Evolutionary conservation across 495 filamentous ascomycete genomes (phyloP).

Genomic region (Entonaema liquescens): DNA sequence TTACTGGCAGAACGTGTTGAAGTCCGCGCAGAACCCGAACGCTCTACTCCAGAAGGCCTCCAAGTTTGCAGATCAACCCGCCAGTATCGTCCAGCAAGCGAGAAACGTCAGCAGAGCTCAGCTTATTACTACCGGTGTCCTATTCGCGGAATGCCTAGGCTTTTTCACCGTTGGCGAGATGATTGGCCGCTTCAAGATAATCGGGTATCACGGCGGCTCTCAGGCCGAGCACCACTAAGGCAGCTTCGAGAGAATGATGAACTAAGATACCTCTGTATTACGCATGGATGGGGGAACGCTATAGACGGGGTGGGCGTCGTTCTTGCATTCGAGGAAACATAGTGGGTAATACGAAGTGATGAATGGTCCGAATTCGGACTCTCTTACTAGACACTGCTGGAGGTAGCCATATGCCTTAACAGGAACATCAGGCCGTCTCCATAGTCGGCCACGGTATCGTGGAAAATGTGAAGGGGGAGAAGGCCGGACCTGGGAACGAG

Average conservation of each 20-base stretch:
- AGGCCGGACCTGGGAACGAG: slow-evolving; percentile 21
- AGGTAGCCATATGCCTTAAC: slow-evolving; percentile 13
- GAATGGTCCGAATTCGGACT: slow-evolving; percentile 32
- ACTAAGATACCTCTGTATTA: slow-evolving; percentile 41
- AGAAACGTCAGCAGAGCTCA: slow-evolving; percentile 76
- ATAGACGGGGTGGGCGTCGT: slow-evolving; percentile 42
- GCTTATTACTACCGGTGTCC: slow-evolving; percentile 73
- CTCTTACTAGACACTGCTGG: slow-evolving; percentile 18
- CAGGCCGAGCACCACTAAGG: slow-evolving; percentile 69
- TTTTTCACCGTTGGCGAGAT: slow-evolving; percentile 99
- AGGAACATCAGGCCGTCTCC: slow-evolving; percentile 13
- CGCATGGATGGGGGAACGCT: slow-evolving; percentile 38
- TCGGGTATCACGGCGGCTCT: slow-evolving; percentile 84
- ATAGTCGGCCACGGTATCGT: slow-evolving; percentile 20
- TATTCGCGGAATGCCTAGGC: slow-evolving; percentile 85
- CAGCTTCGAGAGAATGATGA: slow-evolving; percentile 10
- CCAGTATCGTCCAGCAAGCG: slow-evolving; percentile 66
- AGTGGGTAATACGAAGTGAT: slow-evolving; percentile 42
- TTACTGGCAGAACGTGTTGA: slow-evolving; percentile 80
- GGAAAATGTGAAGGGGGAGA: slow-evolving; percentile 23
- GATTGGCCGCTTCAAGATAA: slow-evolving; percentile 89
- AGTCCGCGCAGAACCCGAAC: slow-evolving; percentile 71
- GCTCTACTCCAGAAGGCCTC: slow-evolving; percentile 53
- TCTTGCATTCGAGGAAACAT: slow-evolving; percentile 38
- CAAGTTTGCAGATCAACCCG: slow-evolving; percentile 41